These are phyloP conservation scores for Penicillium sp. DNA, from an alignment of 2,329 filamentous ascomycete species.

Conservation along the genomic window DNA sequence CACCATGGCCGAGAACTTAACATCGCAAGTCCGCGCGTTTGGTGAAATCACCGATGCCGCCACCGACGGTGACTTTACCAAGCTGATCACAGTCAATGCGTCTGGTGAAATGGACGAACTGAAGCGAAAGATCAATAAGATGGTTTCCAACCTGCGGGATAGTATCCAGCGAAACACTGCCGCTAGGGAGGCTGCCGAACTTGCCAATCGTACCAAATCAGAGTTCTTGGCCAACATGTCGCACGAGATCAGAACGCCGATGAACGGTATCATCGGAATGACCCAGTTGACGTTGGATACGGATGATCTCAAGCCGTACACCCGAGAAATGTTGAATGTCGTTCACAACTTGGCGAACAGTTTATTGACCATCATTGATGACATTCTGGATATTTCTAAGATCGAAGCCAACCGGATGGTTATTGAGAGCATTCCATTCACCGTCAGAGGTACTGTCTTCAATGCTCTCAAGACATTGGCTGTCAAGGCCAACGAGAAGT, in stretches of 20 bases:
- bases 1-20: constrained; percentile 83
- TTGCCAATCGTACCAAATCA: constrained; percentile 97
- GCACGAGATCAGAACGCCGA: constrained; percentile 94
- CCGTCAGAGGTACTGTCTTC: constrained; percentile 89
- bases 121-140: constrained; percentile 98
- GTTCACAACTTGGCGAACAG: constrained; percentile 96
- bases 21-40: constrained; percentile 95
- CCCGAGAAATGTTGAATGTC: constrained; percentile 97
- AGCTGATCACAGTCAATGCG: constrained; percentile 92
- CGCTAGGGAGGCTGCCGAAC: constrained; percentile 89
- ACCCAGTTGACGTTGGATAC: constrained; percentile 94
- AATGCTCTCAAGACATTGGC: constrained; percentile 94
- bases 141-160: constrained; percentile 93
- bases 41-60: constrained; percentile 98
- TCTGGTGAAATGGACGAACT: constrained; percentile 99
- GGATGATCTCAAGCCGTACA: constrained; percentile 88
- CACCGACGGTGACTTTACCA: constrained; percentile 94
- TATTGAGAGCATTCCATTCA: constrained; percentile 96
- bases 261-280: constrained; percentile 98
- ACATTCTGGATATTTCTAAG: constrained; percentile 66
- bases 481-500: constrained; percentile 96
- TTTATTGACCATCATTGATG: constrained; percentile 92
- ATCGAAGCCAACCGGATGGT: constrained; percentile 97
- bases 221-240: constrained; percentile 99
- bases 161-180: constrained; percentile 96